Evolutionary conservation across 345 rosid species (phyloP).

Genomic region (Tarenaya hassleriana): DNA sequence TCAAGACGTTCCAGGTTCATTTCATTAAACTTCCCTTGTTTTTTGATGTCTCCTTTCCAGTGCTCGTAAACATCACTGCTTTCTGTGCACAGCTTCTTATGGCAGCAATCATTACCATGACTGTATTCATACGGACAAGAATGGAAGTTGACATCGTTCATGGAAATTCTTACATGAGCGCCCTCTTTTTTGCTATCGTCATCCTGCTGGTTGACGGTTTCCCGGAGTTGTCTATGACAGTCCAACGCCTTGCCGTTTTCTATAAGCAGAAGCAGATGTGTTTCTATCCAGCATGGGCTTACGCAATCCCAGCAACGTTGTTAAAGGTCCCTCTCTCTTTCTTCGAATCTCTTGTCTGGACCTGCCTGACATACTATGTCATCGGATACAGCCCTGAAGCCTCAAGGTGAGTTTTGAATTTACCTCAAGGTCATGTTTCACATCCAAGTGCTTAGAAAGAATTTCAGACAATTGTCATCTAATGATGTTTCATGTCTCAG

Average conservation of each 20-base stretch:
- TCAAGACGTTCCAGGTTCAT: slow-evolving; percentile 47
- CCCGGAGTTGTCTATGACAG: slow-evolving; percentile 45
- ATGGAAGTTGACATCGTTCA: slow-evolving; percentile 43
- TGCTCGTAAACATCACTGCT: background rate
- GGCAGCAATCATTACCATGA: slow-evolving; percentile 48
- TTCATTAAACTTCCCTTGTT: too few species aligned
- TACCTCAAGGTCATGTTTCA: background rate
- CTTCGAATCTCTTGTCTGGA: slow-evolving; percentile 50
- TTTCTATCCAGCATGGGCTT: slow-evolving; percentile 73
- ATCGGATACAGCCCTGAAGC: slow-evolving; percentile 73
- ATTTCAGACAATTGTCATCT: slow-evolving; percentile 2
- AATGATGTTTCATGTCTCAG: slow-evolving; percentile 29
- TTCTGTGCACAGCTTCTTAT: slow-evolving; percentile 39
- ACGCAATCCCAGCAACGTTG: slow-evolving; percentile 46
- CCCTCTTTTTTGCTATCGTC: slow-evolving; percentile 40
- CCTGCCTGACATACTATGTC: slow-evolving; percentile 61
- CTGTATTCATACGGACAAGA: slow-evolving; percentile 38
- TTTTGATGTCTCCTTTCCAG: background rate
- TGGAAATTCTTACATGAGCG: slow-evolving; percentile 46
- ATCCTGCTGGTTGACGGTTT: slow-evolving; percentile 43
- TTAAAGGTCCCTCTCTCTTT: slow-evolving; percentile 50
- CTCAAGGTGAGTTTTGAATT: slow-evolving; percentile 39
- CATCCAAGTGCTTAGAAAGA: slow-evolving; percentile 10
- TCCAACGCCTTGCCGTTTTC: slow-evolving; percentile 46
- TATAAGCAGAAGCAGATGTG: slow-evolving; percentile 49